Base-by-base conservation (phyloP, 2,329 filamentous ascomycete species). In the Hypoxylon sp. region DNA sequence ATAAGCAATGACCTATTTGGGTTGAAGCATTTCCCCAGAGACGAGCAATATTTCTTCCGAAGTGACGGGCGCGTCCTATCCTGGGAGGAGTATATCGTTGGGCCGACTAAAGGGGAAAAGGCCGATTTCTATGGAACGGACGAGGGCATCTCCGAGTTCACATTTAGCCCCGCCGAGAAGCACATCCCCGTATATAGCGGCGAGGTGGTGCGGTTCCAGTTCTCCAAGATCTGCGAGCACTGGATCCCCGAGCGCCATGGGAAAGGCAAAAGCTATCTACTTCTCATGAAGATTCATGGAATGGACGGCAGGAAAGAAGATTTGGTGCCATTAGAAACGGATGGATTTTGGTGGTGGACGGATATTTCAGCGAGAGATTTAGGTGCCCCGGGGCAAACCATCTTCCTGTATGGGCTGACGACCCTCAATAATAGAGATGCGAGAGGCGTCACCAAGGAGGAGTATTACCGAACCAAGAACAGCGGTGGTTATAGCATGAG, bases 1-100 rank as follows among this genome's bases (percentile, higher is more conserved):
- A 79, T 82, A 65, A 79, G 81, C 55, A 98, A 98, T 77, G 91
- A 95, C 59, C 87, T 92, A 31, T 97, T 99, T 76, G 94, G 94
- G 0, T 81, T 88, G 17, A 87, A 86, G 19, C 96, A 99, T 77
- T 98, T 92, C 79, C 95, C 96, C 0, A 77, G 81, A 3, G 87
- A 97, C 67, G 79, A 83, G 14, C 80, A 80, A 3, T 84, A 93
- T 65, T 94, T 97, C 77, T 95, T 91, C 82, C 90, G 93, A 42
- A 84, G 84, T 13, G 93, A 97, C 74, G 91, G 93, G 0, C 83
- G 90, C 2, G 79, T 83, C 3, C 82, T 90, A 4, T 85, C 84
- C 0, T 98, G 94, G 93, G 92, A 94, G 71, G 92, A 97, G 74
- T 98, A 97, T 77, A 88, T 92, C 61, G 79, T 89, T 17, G 91